Evolutionary conservation across 805 yeast species (phyloP), one percentile per base, ranked within the genome.

Genomic region (Huiozyma sinensis): DNA sequence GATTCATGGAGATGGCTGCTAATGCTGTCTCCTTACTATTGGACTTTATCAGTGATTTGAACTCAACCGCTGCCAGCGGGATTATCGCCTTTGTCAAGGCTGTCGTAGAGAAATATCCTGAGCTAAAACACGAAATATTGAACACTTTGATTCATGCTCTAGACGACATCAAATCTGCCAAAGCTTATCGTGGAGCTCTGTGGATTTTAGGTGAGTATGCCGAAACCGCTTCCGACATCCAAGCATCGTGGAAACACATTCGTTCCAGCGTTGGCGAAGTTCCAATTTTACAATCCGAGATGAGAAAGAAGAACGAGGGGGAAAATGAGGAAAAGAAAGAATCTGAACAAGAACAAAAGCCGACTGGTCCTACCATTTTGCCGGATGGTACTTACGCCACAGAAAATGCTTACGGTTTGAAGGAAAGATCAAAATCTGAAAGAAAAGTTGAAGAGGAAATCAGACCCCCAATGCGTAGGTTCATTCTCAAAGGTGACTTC

Each of bases 351-450:
- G 35, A 34, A 27, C 39, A 33, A 11, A 71, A 68, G 34, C 60
- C 65, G 6, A 60, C 66, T 34, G 85, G 85, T 38, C 97, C 97
- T 17, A 81, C 83, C 47, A 81, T 92, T 47, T 73, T 92, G 51
- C 95, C 98, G n/a, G 99, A 92, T 67, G 99, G 99, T 54, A 92
- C 99, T 0, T 92, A 92, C 65, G 98, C 98, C 29, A 85, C 96
- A 36, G 98, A 92, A 66, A 83, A 83, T 11, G 67, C 78, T 5
- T 69, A 68, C 64, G 97, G 96, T 50, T 83, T 95, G 1, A 86
- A 84, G 61, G 95, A 95, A 27, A 79, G 92, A 28, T 95, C 85
- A 61, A 77, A 79, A 50, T 92, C 95, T 0, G 66, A 81, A 45
- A 78, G 84, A 6, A 60, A 72, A 8, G 67, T 66, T 29, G 68